Evolutionary conservation across 495 filamentous ascomycete genomes (phyloP).

Genomic region (Tetracladium marchalianum): DNA sequence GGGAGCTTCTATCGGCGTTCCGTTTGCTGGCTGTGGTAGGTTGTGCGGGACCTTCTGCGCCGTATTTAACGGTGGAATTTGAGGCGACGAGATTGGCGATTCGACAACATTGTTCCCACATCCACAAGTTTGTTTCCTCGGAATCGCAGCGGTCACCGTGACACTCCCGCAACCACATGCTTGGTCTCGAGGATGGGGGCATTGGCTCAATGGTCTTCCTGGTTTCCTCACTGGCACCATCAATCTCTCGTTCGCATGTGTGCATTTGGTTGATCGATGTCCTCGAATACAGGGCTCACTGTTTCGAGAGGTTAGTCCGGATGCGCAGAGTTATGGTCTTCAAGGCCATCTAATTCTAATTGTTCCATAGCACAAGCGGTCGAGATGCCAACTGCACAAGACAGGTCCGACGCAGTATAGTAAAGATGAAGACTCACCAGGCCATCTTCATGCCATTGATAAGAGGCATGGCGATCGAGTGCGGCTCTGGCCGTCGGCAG

Average conservation of each 20-base stretch:
- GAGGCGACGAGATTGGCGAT: not conserved
- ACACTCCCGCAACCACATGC: conserved; percentile 38
- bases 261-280: conserved; percentile 78
- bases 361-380: too few species aligned
- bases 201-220: conserved; percentile 66
- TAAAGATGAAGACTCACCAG: conserved; percentile 34
- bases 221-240: conserved; percentile 76
- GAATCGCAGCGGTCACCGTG: conserved; percentile 36
- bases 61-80: not conserved
- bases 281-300: conserved; percentile 81
- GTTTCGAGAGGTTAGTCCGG: not conserved
- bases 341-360: too few species aligned
- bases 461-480: conserved; percentile 32
- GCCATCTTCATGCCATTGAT: conserved; percentile 50
- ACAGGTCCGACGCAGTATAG: not conserved
- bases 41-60: not conserved
- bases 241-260: conserved; percentile 58
- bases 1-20: conserved; percentile 6
- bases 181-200: conserved; percentile 58
- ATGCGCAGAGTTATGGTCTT: too few species aligned
- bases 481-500: conserved; percentile 10
- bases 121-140: conserved; percentile 37
- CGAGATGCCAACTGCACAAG: too few species aligned
- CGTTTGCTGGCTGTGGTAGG: conserved; percentile 8
- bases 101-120: conserved; percentile 22